These are phyloP conservation scores for Phialemoniopsis sp. DNA, from an alignment of 2,329 filamentous ascomycete species.

Conservation along the genomic window DNA sequence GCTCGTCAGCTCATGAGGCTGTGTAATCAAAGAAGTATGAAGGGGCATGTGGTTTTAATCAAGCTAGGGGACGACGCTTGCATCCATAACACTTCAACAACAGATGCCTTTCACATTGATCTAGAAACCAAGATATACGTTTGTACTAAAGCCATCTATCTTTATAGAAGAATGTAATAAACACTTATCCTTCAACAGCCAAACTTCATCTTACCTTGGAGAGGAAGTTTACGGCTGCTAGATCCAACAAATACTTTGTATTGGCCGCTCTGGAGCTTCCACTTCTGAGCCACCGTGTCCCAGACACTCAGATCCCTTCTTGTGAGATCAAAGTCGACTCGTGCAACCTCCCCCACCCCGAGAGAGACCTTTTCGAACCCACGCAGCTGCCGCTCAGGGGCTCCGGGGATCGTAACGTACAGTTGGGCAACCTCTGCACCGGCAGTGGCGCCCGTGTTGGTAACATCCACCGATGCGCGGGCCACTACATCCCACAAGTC, in stretches of 20 bases:
- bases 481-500: slow-evolving; percentile 36
- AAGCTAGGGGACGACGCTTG: too few relatives aligned
- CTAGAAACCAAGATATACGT: too few relatives aligned
- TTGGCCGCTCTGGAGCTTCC: slow-evolving; percentile 40
- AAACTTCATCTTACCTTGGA: slow-evolving; percentile 22
- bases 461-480: slow-evolving; percentile 26
- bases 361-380: slow-evolving; percentile 57
- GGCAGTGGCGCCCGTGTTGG: slow-evolving; percentile 30
- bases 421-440: slow-evolving; percentile 17
- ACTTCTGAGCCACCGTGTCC: slow-evolving; percentile 54
- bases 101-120: too few relatives aligned
- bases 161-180: too few relatives aligned
- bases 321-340: slow-evolving; percentile 44
- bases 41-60: too few relatives aligned
- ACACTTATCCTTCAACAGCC: too few relatives aligned
- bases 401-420: slow-evolving; percentile 20
- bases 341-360: slow-evolving; percentile 32
- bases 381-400: slow-evolving; percentile 50
- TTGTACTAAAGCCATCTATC: too few relatives aligned
- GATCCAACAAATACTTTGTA: slow-evolving; percentile 36
- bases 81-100: too few relatives aligned
- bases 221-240: slow-evolving; percentile 35
- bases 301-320: slow-evolving; percentile 60
- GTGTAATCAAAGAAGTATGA: too few relatives aligned
- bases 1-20: too few relatives aligned